Conservation (phyloP, 1,139 yeast species). For the Lodderomyces parapsilosis region DNA sequence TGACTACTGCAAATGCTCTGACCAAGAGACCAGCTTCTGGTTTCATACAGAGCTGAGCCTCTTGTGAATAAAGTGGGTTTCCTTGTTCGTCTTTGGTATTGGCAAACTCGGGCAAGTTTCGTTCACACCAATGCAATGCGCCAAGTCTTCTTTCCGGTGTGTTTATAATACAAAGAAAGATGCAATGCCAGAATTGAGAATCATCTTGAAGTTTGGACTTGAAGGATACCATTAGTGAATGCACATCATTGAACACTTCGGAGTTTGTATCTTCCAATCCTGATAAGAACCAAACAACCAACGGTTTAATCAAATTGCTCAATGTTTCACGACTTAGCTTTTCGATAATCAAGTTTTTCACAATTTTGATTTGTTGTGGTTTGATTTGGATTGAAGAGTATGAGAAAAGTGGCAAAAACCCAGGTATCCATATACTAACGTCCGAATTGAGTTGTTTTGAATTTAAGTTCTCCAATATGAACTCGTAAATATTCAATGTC, state of each 20-base stretch:
- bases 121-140: slow-evolving; percentile 73
- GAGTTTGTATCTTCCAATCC: slow-evolving; percentile 92
- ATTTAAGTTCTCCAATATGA: slow-evolving; percentile 64
- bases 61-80: slow-evolving; percentile 32
- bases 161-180: slow-evolving; percentile 72
- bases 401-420: slow-evolving; percentile 78
- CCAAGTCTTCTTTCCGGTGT: slow-evolving; percentile 82
- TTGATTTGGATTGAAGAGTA: slow-evolving; percentile 88
- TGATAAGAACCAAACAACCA: slow-evolving; percentile 73
- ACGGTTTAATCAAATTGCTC: slow-evolving; percentile 59
- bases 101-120: slow-evolving; percentile 55
- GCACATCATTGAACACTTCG: slow-evolving; percentile 66
- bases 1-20: slow-evolving; percentile 69
- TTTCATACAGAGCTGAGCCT: slow-evolving; percentile 57
- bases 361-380: slow-evolving; percentile 66
- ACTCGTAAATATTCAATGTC: slow-evolving; percentile 72
- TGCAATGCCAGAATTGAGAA: slow-evolving; percentile 80
- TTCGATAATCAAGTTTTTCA: slow-evolving; percentile 51
- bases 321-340: slow-evolving; percentile 50
- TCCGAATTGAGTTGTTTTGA: slow-evolving; percentile 48
- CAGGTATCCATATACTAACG: slow-evolving; percentile 80
- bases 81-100: slow-evolving; percentile 18
- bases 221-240: slow-evolving; percentile 60
- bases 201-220: slow-evolving; percentile 63
- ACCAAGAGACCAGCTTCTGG: slow-evolving; percentile 81